A percentile compares a stretch with the other conserved stretches of the same genome.
These are phyloP conservation scores for Cryphonectria nitschkei DNA, from an alignment of 2,329 filamentous ascomycete genomes.

Conservation along the genomic window DNA sequence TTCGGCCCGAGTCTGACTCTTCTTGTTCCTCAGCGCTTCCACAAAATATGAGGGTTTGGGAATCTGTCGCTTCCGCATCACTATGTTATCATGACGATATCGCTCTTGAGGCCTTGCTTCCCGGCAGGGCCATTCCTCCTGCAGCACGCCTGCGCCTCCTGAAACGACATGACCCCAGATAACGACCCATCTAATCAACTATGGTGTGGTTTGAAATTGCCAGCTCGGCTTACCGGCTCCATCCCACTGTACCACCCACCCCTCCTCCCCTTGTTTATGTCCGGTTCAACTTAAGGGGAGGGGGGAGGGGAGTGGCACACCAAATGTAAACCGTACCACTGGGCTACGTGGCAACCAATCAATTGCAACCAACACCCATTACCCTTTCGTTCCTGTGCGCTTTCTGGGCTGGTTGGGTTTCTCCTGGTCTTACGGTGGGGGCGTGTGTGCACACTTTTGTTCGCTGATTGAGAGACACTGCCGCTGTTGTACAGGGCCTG, in stretches of 20 bases:
- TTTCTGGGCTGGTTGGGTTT: not conserved
- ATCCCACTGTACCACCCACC: not conserved
- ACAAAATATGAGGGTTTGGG: not conserved
- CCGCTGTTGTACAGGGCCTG: not conserved
- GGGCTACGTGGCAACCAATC: constrained; percentile 23
- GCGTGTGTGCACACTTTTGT: not conserved
- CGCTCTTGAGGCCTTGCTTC: not conserved
- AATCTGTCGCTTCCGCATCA: not conserved
- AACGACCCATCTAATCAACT: constrained; percentile 22
- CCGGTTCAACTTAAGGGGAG: not conserved
- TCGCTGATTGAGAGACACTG: constrained; percentile 6
- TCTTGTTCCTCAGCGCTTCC: not conserved
- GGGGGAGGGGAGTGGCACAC: constrained; percentile 5
- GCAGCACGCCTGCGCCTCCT: constrained; percentile 19
- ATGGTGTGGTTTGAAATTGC: constrained; percentile 26
- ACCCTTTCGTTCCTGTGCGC: not conserved
- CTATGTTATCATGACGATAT: not conserved
- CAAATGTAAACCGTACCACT: constrained; percentile 13
- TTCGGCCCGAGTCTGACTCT: not conserved
- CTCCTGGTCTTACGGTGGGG: not conserved
- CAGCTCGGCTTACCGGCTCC: constrained; percentile 20
- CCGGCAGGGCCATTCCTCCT: constrained; percentile 16
- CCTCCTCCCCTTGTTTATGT: not conserved
- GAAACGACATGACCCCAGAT: constrained; percentile 19
- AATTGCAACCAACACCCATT: not conserved